These are phyloP conservation scores for Exserohilum turcica DNA, from an alignment of 2,329 filamentous ascomycete genomes.

Conservation along the genomic window DNA sequence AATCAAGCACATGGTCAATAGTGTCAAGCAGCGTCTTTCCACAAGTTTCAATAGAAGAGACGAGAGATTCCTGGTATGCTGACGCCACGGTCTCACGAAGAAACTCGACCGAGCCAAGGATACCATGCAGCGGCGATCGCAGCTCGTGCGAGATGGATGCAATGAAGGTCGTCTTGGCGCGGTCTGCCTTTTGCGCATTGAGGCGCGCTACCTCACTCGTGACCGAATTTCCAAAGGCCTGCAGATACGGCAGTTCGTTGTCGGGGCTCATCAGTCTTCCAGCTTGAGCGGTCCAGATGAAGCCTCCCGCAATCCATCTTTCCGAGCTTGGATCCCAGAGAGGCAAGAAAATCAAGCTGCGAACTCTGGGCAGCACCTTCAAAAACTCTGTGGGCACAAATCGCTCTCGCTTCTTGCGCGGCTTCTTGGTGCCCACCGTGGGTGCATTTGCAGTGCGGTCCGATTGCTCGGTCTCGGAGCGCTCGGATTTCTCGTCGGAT, in stretches of 20 bases:
- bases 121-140: conserved; percentile 64
- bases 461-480: conserved; percentile 37
- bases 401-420: conserved; percentile 32
- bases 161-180: conserved; percentile 50
- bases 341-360: conserved; percentile 45
- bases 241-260: conserved; percentile 41
- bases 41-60: conserved; percentile 44
- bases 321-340: conserved; percentile 44
- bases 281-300: conserved; percentile 42
- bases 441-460: conserved; percentile 26
- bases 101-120: conserved; percentile 55
- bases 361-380: conserved; percentile 40
- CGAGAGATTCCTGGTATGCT: conserved; percentile 49
- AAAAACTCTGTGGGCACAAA: conserved; percentile 43
- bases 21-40: conserved; percentile 49
- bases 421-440: conserved; percentile 15
- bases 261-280: conserved; percentile 40
- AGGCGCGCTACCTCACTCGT: conserved; percentile 41
- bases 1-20: conserved; percentile 48
- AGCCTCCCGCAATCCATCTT: conserved; percentile 40
- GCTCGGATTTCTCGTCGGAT: conserved; percentile 39
- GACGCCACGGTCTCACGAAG: conserved; percentile 37
- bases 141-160: conserved; percentile 54
- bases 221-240: conserved; percentile 43
- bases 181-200: conserved; percentile 39